phyloP scores from a whole-genome alignment of 495 filamentous ascomycete genomes.

The Penicillium flavigenum region DNA sequence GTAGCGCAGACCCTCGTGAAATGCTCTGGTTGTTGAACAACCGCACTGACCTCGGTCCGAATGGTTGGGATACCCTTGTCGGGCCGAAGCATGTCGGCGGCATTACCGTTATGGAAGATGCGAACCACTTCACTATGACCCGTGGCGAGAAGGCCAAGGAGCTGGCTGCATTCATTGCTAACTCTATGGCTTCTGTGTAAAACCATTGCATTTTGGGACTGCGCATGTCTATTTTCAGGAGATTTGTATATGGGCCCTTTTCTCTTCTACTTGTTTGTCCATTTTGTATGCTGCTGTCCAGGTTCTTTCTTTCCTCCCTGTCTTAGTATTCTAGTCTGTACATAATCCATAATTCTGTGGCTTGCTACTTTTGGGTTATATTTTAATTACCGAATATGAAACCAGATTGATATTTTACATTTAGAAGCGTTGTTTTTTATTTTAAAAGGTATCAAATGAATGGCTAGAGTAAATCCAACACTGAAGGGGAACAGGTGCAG shows the following conservation, averaged over 20 bases:
- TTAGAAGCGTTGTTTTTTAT: not conserved
- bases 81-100: conserved; percentile 64
- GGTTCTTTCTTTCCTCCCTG: conserved; percentile 5
- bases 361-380: not conserved
- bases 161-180: conserved; percentile 36
- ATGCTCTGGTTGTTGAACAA: conserved; percentile 79
- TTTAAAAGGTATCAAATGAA: not conserved
- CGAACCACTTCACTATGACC: conserved; percentile 48
- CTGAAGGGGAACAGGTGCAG: not conserved
- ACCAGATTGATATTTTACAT: conserved; percentile 6
- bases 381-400: conserved; percentile 4
- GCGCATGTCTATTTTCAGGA: not conserved
- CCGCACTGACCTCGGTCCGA: conserved; percentile 72
- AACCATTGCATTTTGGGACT: conserved; percentile 4
- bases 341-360: conserved; percentile 7
- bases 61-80: conserved; percentile 76
- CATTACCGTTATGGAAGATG: conserved; percentile 46
- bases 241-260: not conserved
- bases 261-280: conserved; percentile 3
- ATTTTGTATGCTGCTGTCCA: conserved; percentile 3
- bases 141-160: conserved; percentile 39
- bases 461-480: not conserved
- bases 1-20: conserved; percentile 52
- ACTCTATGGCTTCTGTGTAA: conserved; percentile 25
- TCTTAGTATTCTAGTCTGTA: conserved; percentile 15